Evolutionary conservation across 352 stramenopile genomes (phyloP), one percentile per base, ranked within the genome.

Genomic region (Phytophthora podocarpi): DNA sequence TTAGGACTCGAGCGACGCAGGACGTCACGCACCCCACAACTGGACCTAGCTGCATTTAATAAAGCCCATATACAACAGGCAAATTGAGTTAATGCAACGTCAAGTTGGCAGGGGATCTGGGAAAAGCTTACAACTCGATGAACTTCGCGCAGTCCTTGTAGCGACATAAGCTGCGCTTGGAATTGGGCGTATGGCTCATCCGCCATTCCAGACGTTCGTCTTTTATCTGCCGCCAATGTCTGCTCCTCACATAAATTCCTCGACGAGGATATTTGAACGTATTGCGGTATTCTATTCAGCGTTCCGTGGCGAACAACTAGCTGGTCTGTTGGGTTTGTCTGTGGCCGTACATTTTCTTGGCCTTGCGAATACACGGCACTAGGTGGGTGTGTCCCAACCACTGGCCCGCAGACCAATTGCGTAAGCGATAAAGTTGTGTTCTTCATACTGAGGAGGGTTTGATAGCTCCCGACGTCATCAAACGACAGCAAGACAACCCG

Each of bases 331-430:
- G 30, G 28, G 27, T 42, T 51, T 26, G 51, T 42, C 12, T 50
- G 43, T 42, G 18, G 11, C n/a, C 20, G 27, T 2, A 18, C 16
- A 49, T 18, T 28, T 24, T 53, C 46, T 55, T 41, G 10, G 39
- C 2, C n/a, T n/a, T 4, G 26, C 13, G 20, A 28, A 21, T 31
- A n/a, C 3, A 15, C 35, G 43, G 15, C 3, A 18, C 10, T 39
- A 3, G 15, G 23, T 30, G 30, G 5, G 12, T 16, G 47, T 20
- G 59, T 30, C 2, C 48, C 42, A 8, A 62, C 40, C n/a, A 71
- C 18, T 1, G 78, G 63, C 5, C 78, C 78, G 3, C 78, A 87
- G 0, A 82, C n/a, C n/a, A 77, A 43, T 35, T 86, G 74, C 4
- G 30, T 42, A 6, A 86, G 67, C 4, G 43, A 58, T 6, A 80